These are phyloP conservation scores for Crithidia brevicula DNA, from an alignment of 208 protist genomes.

Conservation along the genomic window DNA sequence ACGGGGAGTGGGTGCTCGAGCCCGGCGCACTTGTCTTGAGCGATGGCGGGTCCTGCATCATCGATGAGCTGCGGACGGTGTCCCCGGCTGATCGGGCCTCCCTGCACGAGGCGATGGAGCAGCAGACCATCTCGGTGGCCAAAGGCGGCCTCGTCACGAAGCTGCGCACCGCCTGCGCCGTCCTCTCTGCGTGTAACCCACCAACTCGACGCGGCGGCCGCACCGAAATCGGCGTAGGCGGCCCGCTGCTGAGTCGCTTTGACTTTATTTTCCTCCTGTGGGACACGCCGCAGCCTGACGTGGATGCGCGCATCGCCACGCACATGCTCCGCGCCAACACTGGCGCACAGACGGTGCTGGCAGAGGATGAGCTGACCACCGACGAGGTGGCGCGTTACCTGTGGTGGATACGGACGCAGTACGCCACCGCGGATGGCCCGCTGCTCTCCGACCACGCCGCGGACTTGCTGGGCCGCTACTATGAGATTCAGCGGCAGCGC, in stretches of 20 bases:
- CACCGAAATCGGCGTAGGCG: conserved; percentile 93
- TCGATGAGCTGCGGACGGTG: conserved; percentile 98
- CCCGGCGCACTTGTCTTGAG: conserved; percentile 96
- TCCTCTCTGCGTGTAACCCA: conserved; percentile 98
- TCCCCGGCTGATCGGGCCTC: conserved; percentile 92
- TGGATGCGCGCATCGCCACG: conserved; percentile 86
- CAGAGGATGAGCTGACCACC: conserved; percentile 37
- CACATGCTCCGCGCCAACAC: conserved; percentile 79
- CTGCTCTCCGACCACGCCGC: conserved; percentile 72
- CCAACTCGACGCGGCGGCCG: conserved; percentile 59
- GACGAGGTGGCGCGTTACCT: conserved; percentile 77
- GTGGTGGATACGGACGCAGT: conserved; percentile 81
- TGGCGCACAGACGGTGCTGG: conserved; percentile 28
- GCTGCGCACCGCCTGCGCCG: conserved; percentile 93
- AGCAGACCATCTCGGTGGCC: conserved; percentile 96
- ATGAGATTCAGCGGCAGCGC: conserved; percentile 75
- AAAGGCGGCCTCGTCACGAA: conserved; percentile 97
- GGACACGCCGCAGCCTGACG: conserved; percentile 85
- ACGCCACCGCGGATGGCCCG: conserved; percentile 65
- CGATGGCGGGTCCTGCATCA: conserved; percentile 97
- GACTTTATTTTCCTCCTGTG: conserved; percentile 97
- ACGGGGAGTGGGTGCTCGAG: conserved; percentile 95
- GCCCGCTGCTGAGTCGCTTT: conserved; percentile 96
- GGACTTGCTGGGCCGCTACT: conserved; percentile 81
- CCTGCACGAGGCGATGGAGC: conserved; percentile 99